Evolutionary conservation across 208 protist species (phyloP), one percentile per base, ranked within the genome.

Genomic region (Trypanosoma vivax): DNA sequence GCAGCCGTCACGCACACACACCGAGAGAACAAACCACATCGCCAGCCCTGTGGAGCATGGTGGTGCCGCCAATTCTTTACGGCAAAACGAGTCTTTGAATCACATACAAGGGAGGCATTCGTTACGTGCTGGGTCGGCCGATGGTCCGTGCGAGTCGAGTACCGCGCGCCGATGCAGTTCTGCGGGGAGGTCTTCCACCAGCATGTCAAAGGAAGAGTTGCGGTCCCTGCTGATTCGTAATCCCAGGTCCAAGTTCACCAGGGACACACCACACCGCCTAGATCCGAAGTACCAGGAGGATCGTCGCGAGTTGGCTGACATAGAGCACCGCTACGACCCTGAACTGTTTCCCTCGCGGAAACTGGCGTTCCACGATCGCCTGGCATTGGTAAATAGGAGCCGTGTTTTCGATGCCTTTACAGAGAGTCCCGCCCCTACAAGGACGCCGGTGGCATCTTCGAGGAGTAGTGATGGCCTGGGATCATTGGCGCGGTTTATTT

Each of bases 281-380:
- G 60, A 67, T 50, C 28, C 53, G 3, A 39, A 24, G n/a, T 29
- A 34, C 1, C 53, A 53, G 34, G 43, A 58, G 2, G 60, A 67
- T 21, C 10, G 49, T 5, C 49, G 34, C 3, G 37, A 50, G 38
- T 35, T 67, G 9, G 48, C 49, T 27, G 50, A 67, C 16, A 29
- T 28, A 10, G 40, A 59, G 33, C 51, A 53, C n/a, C 51, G 53
- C 31, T 45, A 49, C 6, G 49, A 67, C 33, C 60, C 60, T 3
- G 60, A 67, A 19, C 34, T 67, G 19, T 13, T 42, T 1, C 47
- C 41, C 14, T 10, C 42, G 3, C 38, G 7, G 30, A 46, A 38
- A 21, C 25, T n/a, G 14, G 23, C 28, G 5, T 28, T 9, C 16
- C 21, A 6, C 21, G 38, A 3, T 19, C 31, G 2, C 4, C 28